Base-by-base conservation (phyloP, 2,329 filamentous ascomycete genomes). In the Pseudogymnoascus sp. region DNA sequence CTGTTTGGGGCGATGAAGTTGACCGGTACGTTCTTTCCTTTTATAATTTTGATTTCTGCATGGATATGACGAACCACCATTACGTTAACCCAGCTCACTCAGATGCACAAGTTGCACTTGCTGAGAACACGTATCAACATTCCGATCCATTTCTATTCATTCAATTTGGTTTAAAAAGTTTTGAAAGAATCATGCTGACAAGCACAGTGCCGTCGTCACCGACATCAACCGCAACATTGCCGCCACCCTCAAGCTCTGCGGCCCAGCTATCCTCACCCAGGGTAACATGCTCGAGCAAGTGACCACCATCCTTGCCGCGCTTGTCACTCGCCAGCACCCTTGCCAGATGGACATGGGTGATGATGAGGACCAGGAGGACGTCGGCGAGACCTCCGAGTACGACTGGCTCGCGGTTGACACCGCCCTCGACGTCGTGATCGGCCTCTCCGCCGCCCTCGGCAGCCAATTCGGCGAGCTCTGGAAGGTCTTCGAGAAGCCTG, bases 21-120 rank as follows among this genome's bases (percentile, higher is more conserved):
- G 95, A 99, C 77, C 87, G 92, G 93, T 97, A 89, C 74, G 93
- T 91, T 68, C 11, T 25, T 63, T 63, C 64, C 66, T 63, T 43
- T 64, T 66, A 70, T 42, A 64, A 66, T 63, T 61, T 66, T 68
- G 61, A 46, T 64, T 63, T 42, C 36, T 43, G 63, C 63, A 65
- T 73, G 75, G 74, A 78, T 72, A 88, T 91, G 92, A 97, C 97
- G 92, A 96, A 78, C 82, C 84, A 81, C 59, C 77, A 80, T 85
- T 87, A 73, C 90, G 91, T 93, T 93, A 93, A 93, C 93, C 92
- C 93, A 97, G 93, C 93, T 97, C 93, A 97, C 93, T 96, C 91
- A 90, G 89, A 97, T 88, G 88, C 90, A 60, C 80, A 79, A 84
- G 80, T 79, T 86, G 89, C 86, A 86, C 79, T 87, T 96, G 91